Base-by-base conservation (phyloP, 2,329 filamentous ascomycete species). In the Colletotrichum viniferum region DNA sequence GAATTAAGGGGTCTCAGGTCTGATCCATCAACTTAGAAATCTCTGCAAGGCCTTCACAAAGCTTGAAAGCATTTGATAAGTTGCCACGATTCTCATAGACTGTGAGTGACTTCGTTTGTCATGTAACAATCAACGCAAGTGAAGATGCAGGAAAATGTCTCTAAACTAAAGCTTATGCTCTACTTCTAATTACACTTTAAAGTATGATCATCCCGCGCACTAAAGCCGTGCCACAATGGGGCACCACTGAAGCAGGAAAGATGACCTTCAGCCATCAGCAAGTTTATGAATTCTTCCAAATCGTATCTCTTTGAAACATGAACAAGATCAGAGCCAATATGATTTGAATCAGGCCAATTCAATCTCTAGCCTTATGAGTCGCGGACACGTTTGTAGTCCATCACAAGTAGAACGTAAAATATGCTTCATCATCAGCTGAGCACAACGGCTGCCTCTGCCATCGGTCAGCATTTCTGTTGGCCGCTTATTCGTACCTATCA, bases 1-100 rank as follows among this genome's bases (percentile, higher is more conserved):
- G 2, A 18, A 10, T n/a, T 0, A n/a, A 43, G 16, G 2, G 36
- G 18, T 43, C 36, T 38, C 0, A 38, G 36, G 16, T 38, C 1
- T 38, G 36, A 43, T 43, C 36, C 16, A 43, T n/a, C 16, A 18
- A 18, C 16, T n/a, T n/a, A 9, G 14, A 18, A 43, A 43, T n/a
- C 16, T 43, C 16, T 43, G 16, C 10, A 43, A 43, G 16, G 8
- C 0, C 16, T 18, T 5, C 36, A 43, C 16, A 43, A 43, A n/a
- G 36, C 36, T 43, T 43, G 36, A 43, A 10, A 43, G 1, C 36
- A 43, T 43, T n/a, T 43, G 36, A 18, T 18, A 10, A 3, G 16
- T 43, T 43, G 3, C 16, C 36, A 43, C 36, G 1, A 38, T 5
- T 38, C 36, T 38, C 7, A 38, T 0, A 7, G 1, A 3, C 1